Evolutionary conservation across 2,329 filamentous ascomycete species (phyloP), one percentile per base, ranked within the genome.

Genomic region (Ophiostoma sp.): DNA sequence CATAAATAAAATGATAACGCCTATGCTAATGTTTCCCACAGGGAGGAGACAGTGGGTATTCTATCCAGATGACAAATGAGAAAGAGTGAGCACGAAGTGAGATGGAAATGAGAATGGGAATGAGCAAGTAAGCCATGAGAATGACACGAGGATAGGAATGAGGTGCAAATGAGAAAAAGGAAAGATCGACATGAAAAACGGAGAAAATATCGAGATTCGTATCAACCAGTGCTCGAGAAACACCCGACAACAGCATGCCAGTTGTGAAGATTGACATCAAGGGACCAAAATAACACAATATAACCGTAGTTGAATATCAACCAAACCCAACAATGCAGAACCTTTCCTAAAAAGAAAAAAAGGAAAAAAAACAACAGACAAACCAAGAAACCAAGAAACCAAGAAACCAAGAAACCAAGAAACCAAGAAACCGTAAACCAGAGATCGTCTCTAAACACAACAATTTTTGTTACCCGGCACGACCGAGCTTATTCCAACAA

Each of bases 11-110:
- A 23, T 35, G 8, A 52, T 17, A 62, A 62, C 57, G 57, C 57
- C 57, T 33, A 62, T 62, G 57, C 57, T 62, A 62, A 57, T 62
- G 27, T 6, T 31, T 62, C 57, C 57, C 57, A 20, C 10, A 20
- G 27, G 1, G 27, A 3, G 52, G 17, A n/a, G 44, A 33, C 8
- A 62, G 57, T 62, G 57, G 23, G 15, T 20, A 62, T 57, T 27
- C 52, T n/a, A 57, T 57, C 27, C 57, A 33, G 57, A 62, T 33
- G 27, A 57, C 52, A 62, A 33, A 62, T 62, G 23, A 33, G 20
- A 62, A 62, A 62, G 57, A 15, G 57, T 33, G 57, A 62, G 54
- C 13, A 57, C 20, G 52, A 17, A 7, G 15, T 57, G 23, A 57
- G 52, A 57, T 15, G 52, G 23, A n/a, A 27, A 57, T 27, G 52